phyloP scores from a whole-genome alignment of 371 early-diverging fungal species.

The Mucor saturninus region DNA sequence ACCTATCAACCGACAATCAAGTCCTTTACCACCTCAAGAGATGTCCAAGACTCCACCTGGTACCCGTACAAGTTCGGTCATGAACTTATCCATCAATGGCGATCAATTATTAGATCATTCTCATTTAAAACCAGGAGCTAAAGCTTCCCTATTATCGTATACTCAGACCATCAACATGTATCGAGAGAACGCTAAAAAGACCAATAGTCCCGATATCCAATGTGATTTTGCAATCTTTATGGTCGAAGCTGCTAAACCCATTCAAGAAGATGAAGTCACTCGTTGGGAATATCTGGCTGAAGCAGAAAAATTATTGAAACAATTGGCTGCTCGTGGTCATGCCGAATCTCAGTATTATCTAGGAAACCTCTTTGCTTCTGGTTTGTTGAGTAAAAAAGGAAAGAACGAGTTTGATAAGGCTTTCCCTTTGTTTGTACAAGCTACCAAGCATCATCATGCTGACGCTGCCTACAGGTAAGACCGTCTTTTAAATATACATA shows the following conservation, averaged over 20 bases:
- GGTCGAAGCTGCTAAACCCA: conserved; percentile 69
- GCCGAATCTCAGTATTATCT: conserved; percentile 72
- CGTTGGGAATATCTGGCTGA: conserved; percentile 66
- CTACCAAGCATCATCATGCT: conserved; percentile 71
- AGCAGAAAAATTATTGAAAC: conserved; percentile 65
- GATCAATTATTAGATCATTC: conserved; percentile 68
- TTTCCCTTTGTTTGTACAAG: conserved; percentile 71
- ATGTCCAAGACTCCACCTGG: conserved; percentile 35
- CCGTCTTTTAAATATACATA: too few species aligned
- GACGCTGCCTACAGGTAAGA: conserved; percentile 68
- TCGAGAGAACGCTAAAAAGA: conserved; percentile 82
- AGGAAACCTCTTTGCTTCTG: conserved; percentile 68
- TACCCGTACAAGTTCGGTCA: conserved; percentile 41
- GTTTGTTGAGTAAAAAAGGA: conserved; percentile 59
- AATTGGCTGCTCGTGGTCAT: conserved; percentile 65
- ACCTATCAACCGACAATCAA: conserved; percentile 25
- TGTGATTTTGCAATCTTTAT: conserved; percentile 85
- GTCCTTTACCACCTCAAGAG: conserved; percentile 25
- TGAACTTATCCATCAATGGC: conserved; percentile 35
- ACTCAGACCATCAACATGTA: conserved; percentile 76
- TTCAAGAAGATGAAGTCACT: conserved; percentile 56
- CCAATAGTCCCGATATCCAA: conserved; percentile 80
- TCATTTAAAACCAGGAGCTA: conserved; percentile 69
- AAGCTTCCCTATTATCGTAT: conserved; percentile 69
- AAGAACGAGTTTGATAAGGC: conserved; percentile 76